phyloP scores from a whole-genome alignment of 176 grass and related monocot species.

The Leersia perrieri region DNA sequence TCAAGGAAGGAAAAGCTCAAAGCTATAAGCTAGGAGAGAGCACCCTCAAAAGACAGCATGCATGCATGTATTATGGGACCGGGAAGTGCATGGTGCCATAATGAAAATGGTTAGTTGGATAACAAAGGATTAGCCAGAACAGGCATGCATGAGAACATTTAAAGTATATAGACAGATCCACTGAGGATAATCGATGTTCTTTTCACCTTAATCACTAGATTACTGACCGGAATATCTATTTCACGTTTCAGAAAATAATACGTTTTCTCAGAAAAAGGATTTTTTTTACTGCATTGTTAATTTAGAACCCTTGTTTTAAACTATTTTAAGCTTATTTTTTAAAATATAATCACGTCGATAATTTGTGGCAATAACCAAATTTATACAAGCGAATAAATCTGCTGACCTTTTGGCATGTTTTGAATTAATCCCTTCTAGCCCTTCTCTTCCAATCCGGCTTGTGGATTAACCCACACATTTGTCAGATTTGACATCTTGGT shows the following conservation, averaged over 20 bases:
- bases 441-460: background rate
- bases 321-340: too few relatives aligned
- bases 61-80: slow-evolving; percentile 33
- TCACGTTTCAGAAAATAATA: too few relatives aligned
- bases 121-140: slow-evolving; percentile 21
- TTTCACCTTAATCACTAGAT: too few relatives aligned
- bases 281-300: too few relatives aligned
- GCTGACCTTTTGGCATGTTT: background rate
- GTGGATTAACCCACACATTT: background rate
- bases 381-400: too few relatives aligned
- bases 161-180: slow-evolving; percentile 24
- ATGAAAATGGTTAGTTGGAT: slow-evolving; percentile 16
- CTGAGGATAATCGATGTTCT: too few relatives aligned
- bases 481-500: background rate
- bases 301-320: too few relatives aligned
- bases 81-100: slow-evolving; percentile 38
- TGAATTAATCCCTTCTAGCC: background rate
- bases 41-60: slow-evolving; percentile 37
- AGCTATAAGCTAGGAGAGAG: background rate
- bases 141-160: slow-evolving; percentile 30
- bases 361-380: too few relatives aligned
- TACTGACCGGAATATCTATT: too few relatives aligned
- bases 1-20: slow-evolving; percentile 58
- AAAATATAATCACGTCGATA: too few relatives aligned
- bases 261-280: too few relatives aligned